Conservation (phyloP, 257 asterid species). For the Solanum sejunctum region DNA sequence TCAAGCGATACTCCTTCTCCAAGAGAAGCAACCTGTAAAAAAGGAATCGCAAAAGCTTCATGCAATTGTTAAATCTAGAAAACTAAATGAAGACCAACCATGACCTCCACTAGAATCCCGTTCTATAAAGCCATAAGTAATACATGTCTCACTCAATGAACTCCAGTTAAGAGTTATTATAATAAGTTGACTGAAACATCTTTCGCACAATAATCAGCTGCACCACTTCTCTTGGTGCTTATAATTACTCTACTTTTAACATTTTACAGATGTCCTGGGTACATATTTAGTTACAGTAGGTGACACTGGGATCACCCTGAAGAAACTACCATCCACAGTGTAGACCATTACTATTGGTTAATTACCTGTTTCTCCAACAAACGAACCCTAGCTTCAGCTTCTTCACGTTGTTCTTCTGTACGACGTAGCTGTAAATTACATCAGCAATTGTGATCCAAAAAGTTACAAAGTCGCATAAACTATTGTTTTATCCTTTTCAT, state of each 20-base stretch:
- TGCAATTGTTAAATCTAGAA: neutral
- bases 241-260: neutral
- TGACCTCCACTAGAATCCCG: neutral
- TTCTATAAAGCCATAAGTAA: neutral
- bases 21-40: constrained; percentile 74
- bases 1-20: constrained; percentile 98
- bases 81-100: neutral
- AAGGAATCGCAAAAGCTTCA: neutral
- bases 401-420: constrained; percentile 88
- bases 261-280: neutral
- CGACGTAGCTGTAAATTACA: constrained; percentile 60
- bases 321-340: neutral
- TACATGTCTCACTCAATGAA: neutral
- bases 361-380: constrained; percentile 92
- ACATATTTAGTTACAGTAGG: neutral
- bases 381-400: constrained; percentile 87
- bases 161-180: neutral
- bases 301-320: neutral
- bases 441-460: constrained; percentile 16
- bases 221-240: neutral
- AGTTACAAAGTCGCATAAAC: neutral
- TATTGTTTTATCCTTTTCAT: neutral
- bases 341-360: neutral
- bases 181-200: neutral
- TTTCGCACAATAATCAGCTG: neutral